These are phyloP conservation scores for Sabuloglossum arenarium DNA, from an alignment of 495 filamentous ascomycete genomes.

Conservation along the genomic window DNA sequence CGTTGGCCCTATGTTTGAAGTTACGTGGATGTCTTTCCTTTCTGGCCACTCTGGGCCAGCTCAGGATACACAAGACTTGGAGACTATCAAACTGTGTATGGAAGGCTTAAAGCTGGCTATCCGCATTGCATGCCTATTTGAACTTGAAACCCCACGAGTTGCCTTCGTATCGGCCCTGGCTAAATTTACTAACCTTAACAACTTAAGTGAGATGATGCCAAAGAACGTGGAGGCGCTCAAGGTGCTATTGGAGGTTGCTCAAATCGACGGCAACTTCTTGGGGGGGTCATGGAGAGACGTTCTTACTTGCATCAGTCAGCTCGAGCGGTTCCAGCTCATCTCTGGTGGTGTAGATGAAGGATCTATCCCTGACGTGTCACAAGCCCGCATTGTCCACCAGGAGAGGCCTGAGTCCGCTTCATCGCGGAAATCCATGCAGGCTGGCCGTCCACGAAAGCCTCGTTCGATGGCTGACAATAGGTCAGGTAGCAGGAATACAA, in stretches of 20 bases:
- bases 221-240: constrained; percentile 94
- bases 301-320: constrained; percentile 83
- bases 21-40: constrained; percentile 98
- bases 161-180: constrained; percentile 89
- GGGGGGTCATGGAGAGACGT: constrained; percentile 89
- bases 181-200: constrained; percentile 87
- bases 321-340: constrained; percentile 90
- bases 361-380: constrained; percentile 79
- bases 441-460: constrained; percentile 29
- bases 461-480: constrained; percentile 25
- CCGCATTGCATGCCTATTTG: constrained; percentile 80
- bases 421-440: constrained; percentile 48
- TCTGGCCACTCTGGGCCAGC: constrained; percentile 79
- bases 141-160: constrained; percentile 70
- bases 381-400: constrained; percentile 46
- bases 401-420: constrained; percentile 22
- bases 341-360: constrained; percentile 85
- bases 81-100: constrained; percentile 77
- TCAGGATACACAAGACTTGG: constrained; percentile 77
- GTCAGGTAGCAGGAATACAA: constrained; percentile 38
- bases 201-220: constrained; percentile 81
- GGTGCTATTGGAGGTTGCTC: constrained; percentile 71
- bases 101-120: constrained; percentile 90
- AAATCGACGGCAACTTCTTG: constrained; percentile 76
- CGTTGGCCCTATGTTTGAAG: constrained; percentile 96